Conservation (phyloP, 2,329 filamentous ascomycete genomes). For the Penicillium nordicum region DNA sequence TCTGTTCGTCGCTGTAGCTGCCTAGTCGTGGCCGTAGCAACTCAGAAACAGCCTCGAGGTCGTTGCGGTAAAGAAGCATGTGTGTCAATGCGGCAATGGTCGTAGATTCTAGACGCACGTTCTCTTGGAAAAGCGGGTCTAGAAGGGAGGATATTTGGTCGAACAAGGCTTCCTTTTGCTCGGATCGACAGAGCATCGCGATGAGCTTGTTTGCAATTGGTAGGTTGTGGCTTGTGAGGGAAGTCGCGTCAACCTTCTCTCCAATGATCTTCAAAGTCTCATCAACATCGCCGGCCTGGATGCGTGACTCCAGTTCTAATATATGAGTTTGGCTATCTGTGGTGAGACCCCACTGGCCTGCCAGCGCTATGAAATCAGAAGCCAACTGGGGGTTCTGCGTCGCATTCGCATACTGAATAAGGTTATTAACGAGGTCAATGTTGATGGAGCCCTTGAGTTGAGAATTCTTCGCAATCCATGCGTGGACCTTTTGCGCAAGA, state of each 20-base stretch:
- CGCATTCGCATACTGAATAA: conserved; percentile 71
- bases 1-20: conserved; percentile 52
- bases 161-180: conserved; percentile 57
- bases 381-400: conserved; percentile 67
- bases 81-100: conserved; percentile 72
- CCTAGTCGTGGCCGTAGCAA: conserved; percentile 66
- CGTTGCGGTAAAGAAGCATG: conserved; percentile 70
- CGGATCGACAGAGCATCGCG: conserved; percentile 60
- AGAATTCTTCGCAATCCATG: conserved; percentile 55
- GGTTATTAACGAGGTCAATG: conserved; percentile 68
- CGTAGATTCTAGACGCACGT: conserved; percentile 66
- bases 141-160: conserved; percentile 70
- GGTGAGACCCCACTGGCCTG: conserved; percentile 60
- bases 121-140: conserved; percentile 67
- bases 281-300: conserved; percentile 69
- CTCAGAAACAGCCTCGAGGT: conserved; percentile 75
- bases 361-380: conserved; percentile 68
- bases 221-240: conserved; percentile 57
- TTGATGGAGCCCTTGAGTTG: conserved; percentile 54
- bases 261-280: conserved; percentile 58
- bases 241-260: conserved; percentile 49
- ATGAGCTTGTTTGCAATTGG: conserved; percentile 69
- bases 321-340: conserved; percentile 69
- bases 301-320: conserved; percentile 70
- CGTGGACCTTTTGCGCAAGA: conserved; percentile 67